Percentiles rank a stretch among this genome's conserved stretches.
These are phyloP conservation scores for Tuber magnatum DNA, from an alignment of 495 filamentous ascomycete genomes.

Conservation along the genomic window DNA sequence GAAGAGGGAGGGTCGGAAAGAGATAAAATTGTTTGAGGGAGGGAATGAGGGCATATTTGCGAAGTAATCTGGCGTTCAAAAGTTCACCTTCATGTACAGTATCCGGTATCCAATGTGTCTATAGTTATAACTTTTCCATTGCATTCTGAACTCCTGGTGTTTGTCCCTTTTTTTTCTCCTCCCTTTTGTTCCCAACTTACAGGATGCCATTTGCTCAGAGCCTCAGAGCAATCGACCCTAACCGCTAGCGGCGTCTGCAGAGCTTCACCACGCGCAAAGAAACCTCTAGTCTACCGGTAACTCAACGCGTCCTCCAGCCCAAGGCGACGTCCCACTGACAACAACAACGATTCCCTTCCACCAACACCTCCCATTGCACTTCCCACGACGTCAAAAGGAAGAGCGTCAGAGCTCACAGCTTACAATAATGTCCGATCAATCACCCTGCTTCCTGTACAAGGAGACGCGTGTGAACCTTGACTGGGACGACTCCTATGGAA, in stretches of 20 bases:
- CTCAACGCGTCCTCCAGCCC: neutral
- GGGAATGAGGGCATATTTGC: neutral
- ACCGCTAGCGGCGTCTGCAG: neutral
- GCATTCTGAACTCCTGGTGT: neutral
- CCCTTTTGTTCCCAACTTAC: neutral
- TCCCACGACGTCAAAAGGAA: neutral
- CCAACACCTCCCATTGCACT: neutral
- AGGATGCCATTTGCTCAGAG: neutral
- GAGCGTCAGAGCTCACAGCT: neutral
- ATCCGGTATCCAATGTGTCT: neutral
- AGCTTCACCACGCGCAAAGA: neutral
- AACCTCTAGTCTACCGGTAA: too few species aligned
- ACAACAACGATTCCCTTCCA: neutral
- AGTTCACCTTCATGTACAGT: neutral
- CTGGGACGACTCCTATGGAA: constrained; percentile 53
- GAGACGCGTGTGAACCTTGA: constrained; percentile 80
- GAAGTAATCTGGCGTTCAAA: constrained; percentile 6
- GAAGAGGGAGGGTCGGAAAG: constrained; percentile 33
- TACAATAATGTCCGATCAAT: constrained; percentile 29
- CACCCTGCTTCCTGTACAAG: constrained; percentile 60
- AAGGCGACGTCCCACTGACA: neutral
- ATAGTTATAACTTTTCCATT: neutral
- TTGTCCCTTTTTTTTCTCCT: neutral
- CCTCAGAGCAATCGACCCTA: neutral
- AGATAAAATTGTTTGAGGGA: constrained; percentile 7